Evolutionary conservation across 139 green algal species (phyloP).

Genomic region (Chlorella sorokiniana): DNA sequence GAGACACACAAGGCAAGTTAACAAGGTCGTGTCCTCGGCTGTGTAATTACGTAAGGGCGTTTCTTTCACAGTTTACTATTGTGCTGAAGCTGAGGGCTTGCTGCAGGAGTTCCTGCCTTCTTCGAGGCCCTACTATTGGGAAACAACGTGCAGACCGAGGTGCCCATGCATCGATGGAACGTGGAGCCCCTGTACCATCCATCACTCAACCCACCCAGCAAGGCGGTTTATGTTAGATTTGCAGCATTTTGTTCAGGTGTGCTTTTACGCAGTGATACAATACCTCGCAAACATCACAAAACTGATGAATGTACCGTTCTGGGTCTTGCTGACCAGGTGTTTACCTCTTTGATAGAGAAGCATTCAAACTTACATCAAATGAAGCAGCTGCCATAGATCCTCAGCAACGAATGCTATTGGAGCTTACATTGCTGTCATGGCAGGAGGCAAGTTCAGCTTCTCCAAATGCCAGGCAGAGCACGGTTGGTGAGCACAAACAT

Average conservation of each 20-base stretch:
- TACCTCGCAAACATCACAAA: background rate
- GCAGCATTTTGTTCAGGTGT: constrained; percentile 56
- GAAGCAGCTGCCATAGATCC: constrained; percentile 73
- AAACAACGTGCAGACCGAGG: background rate
- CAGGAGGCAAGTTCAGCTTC: background rate
- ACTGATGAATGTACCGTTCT: background rate
- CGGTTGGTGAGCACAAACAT: no score
- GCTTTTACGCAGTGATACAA: background rate
- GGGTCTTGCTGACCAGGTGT: constrained; percentile 14
- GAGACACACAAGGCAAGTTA: background rate
- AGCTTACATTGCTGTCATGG: constrained; percentile 11
- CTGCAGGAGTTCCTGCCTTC: background rate
- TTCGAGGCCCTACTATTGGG: background rate
- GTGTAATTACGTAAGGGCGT: no score
- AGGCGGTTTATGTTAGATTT: constrained; percentile 41
- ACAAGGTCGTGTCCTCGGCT: no score
- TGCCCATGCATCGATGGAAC: constrained; percentile 58
- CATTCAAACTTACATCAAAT: constrained; percentile 58
- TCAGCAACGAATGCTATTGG: constrained; percentile 75
- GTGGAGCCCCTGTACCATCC: constrained; percentile 23
- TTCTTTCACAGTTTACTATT: no score
- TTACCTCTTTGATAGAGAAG: constrained; percentile 65
- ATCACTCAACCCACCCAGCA: background rate
- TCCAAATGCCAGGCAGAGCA: no score
- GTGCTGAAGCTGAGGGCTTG: background rate